Evolutionary conservation across 305 asterid genomes (phyloP), one percentile per base, ranked within the genome.

Genomic region (Fraxinus baroniana): DNA sequence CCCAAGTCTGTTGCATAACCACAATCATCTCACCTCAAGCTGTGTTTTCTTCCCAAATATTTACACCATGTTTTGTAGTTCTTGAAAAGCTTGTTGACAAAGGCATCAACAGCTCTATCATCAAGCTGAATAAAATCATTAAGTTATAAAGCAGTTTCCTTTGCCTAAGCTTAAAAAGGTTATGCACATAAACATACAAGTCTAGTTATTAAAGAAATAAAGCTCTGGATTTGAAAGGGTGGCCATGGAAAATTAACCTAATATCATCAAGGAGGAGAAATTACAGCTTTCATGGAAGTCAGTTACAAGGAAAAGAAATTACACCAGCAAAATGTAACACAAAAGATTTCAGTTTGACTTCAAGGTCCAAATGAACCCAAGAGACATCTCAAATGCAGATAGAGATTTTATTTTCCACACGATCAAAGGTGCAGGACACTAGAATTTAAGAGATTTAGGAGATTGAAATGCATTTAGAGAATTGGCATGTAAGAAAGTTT

Each of bases 61-160:
- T 93, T 97, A 80, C 99, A 97, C 99, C 99, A 97, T 37, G 93
- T 90, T 91, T 95, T 97, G 93, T 97, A 97, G 91, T 97, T 97
- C 91, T 93, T 95, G 93, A 97, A 97, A 86, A 95, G 88, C 89
- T 97, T 97, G 87, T 86, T 91, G 97, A 91, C 87, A 86, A 97
- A 95, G 44, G 97, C 94, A 84, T 94, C 97, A 86, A 91, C 98
- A 78, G 98, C 99, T 77, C 98, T 97, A 81, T 95, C 97, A 78
- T 95, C 98, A 87, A 97, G 97, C 99, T 97, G 89, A 75, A 88
- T 68, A 71, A 52, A 64, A 85, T 46, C 28, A 73, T 79, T 26
- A 24, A 74, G 49, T 72, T 76, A 55, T 18, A 55, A 60, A 79
- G 82, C 78, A 30, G 86, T 74, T 79, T 84, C 73, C 76, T 79